phyloP scores from a whole-genome alignment of 2,329 filamentous ascomycete genomes.

The Sporothrix curviconia region DNA sequence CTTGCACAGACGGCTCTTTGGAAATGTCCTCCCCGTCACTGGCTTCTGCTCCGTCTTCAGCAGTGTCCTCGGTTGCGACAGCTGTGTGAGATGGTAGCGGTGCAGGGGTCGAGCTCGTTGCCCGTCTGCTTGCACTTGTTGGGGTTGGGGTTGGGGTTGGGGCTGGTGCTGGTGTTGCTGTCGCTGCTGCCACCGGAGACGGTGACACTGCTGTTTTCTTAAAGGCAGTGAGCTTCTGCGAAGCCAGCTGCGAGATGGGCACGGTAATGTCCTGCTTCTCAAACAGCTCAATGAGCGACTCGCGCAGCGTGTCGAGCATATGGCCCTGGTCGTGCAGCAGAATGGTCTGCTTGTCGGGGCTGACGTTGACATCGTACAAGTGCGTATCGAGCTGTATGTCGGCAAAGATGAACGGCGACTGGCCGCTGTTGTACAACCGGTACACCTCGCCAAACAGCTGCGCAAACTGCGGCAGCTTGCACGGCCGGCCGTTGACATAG shows the following conservation, averaged over 20 bases:
- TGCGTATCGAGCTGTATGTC: constrained; percentile 88
- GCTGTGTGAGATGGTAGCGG: not conserved
- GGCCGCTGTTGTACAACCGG: constrained; percentile 83
- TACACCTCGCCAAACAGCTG: constrained; percentile 98
- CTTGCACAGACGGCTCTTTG: too few relatives aligned
- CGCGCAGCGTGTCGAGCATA: constrained; percentile 76
- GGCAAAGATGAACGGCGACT: constrained; percentile 93
- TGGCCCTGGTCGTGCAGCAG: constrained; percentile 81
- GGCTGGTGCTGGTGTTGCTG: not conserved
- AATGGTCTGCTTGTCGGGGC: constrained; percentile 81
- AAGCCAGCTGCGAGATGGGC: constrained; percentile 60
- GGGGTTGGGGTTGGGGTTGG: too few relatives aligned
- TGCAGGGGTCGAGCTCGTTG: not conserved
- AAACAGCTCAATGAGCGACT: constrained; percentile 70
- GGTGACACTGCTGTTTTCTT: constrained; percentile 24
- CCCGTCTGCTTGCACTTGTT: not conserved
- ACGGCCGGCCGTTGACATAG: constrained; percentile 91
- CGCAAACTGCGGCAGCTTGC: constrained; percentile 81
- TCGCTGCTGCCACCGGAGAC: not conserved
- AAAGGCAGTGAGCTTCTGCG: constrained; percentile 49
- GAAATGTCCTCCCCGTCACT: not conserved
- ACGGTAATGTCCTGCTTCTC: constrained; percentile 82
- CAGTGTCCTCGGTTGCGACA: not conserved
- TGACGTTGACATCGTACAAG: constrained; percentile 85
- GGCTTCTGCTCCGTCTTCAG: constrained; percentile 1